Percentiles rank a stretch among this genome's conserved stretches.
Evolutionary conservation across 2,329 filamentous ascomycete genomes (phyloP).

Genomic region (Epichloe sibirici): DNA sequence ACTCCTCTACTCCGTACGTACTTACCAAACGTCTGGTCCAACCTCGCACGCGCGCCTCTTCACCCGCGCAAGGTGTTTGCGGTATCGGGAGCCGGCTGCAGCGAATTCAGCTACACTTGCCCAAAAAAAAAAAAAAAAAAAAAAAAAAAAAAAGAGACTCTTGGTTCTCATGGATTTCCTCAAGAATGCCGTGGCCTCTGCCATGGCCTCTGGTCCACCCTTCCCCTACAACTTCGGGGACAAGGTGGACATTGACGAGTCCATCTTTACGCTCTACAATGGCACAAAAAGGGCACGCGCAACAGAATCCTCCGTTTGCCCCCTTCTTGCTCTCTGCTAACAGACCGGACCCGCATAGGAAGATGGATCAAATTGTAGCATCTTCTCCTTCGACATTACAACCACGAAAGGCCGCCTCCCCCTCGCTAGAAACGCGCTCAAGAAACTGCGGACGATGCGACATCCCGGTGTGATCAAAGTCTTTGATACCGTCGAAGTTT

Average conservation of each 20-base stretch:
- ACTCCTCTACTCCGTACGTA: too few relatives aligned
- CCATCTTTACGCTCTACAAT: conserved; percentile 94
- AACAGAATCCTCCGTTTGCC: background rate
- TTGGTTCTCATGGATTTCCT: conserved; percentile 72
- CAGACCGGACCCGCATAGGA: conserved; percentile 43
- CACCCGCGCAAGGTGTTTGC: background rate
- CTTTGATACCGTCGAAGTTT: conserved; percentile 82
- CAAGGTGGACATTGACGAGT: conserved; percentile 80
- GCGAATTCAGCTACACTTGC: background rate
- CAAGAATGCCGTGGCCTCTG: conserved; percentile 93
- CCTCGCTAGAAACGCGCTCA: conserved; percentile 83
- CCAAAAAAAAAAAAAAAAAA: too few relatives aligned
- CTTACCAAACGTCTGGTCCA: too few relatives aligned
- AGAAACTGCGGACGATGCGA: conserved; percentile 83
- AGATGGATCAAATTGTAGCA: conserved; percentile 86
- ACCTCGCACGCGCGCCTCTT: background rate
- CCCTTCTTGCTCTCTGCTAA: background rate
- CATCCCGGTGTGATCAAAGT: conserved; percentile 94
- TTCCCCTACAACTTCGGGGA: conserved; percentile 92
- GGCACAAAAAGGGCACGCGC: conserved; percentile 66
- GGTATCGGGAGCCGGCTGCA: background rate
- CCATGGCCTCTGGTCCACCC: conserved; percentile 86
- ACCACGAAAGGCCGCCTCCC: conserved; percentile 76
- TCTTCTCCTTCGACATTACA: conserved; percentile 87
- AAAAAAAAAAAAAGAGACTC: background rate